phyloP scores from a whole-genome alignment of 441 rosid genomes.

The Syzygium malaccense region DNA sequence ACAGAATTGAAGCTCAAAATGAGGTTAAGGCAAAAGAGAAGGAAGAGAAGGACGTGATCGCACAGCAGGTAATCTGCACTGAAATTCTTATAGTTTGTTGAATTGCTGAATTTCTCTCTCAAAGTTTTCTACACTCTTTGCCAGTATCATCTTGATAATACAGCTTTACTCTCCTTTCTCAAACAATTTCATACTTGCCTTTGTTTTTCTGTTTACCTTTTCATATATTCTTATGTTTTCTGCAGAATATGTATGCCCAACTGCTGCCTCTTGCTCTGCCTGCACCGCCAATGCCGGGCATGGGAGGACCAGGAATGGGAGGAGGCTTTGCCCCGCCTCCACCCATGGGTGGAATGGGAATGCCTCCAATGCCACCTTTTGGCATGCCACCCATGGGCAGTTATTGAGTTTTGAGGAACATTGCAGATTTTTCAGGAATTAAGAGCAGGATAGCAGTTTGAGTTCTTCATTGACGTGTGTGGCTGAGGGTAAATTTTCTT shows the following conservation, averaged over 20 bases:
- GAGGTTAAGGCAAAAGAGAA: constrained; percentile 83
- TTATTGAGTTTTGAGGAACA: neutral
- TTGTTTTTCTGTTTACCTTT: neutral
- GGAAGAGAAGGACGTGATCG: constrained; percentile 88
- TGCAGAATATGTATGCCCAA: constrained; percentile 98
- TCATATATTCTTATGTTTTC: neutral
- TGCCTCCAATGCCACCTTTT: constrained; percentile 3
- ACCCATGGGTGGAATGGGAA: neutral
- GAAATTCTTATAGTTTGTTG: neutral
- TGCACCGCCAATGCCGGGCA: constrained; percentile 97
- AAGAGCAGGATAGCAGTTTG: neutral
- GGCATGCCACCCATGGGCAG: constrained; percentile 4
- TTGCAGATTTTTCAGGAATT: neutral
- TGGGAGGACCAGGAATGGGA: constrained; percentile 70
- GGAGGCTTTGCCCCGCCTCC: constrained; percentile 22
- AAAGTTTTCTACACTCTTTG: neutral
- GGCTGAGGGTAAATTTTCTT: neutral
- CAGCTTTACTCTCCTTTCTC: neutral
- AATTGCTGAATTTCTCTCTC: neutral
- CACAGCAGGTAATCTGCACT: constrained; percentile 67
- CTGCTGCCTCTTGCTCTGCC: constrained; percentile 93
- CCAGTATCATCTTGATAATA: neutral
- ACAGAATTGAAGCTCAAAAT: constrained; percentile 64
- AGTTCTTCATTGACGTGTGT: neutral
- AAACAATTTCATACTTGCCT: neutral